These are phyloP conservation scores for Malassezia nana DNA, from an alignment of 1,284 basidiomycete genomes.

Conservation along the genomic window DNA sequence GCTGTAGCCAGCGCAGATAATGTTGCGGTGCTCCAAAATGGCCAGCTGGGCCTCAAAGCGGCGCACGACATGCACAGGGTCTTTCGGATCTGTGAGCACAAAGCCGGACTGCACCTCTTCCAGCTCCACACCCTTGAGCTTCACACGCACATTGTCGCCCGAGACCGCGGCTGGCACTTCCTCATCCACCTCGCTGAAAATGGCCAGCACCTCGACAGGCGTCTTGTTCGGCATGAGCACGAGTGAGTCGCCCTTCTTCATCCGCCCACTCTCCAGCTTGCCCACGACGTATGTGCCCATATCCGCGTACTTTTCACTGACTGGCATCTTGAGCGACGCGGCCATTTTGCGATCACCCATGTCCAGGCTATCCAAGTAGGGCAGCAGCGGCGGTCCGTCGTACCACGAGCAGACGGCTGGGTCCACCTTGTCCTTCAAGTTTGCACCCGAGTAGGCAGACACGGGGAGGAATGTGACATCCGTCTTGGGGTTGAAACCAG, in stretches of 20 bases:
- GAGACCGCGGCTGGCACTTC: conserved; percentile 47
- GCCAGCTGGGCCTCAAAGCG: conserved; percentile 47
- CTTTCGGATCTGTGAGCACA: conserved; percentile 36
- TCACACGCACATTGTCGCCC: conserved; percentile 47
- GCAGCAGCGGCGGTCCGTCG: conserved; percentile 36
- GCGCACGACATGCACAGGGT: conserved; percentile 42
- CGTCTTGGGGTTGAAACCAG: conserved; percentile 48
- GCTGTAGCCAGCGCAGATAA: conserved; percentile 46
- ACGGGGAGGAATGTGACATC: conserved; percentile 45
- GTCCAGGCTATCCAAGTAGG: conserved; percentile 37
- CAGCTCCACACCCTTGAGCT: conserved; percentile 44
- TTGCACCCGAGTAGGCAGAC: conserved; percentile 44
- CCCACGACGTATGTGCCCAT: conserved; percentile 48
- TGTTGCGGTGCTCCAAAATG: conserved; percentile 47
- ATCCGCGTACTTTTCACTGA: conserved; percentile 47
- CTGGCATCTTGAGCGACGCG: conserved; percentile 46
- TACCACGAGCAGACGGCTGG: conserved; percentile 39
- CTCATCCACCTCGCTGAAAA: conserved; percentile 46
- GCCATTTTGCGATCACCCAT: conserved; percentile 44
- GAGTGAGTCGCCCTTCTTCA: conserved; percentile 39
- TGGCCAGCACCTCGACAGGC: conserved; percentile 35
- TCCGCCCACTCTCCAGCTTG: conserved; percentile 45
- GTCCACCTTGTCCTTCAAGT: conserved; percentile 44
- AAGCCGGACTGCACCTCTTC: conserved; percentile 43
- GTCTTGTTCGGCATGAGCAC: conserved; percentile 45